Percentiles rank a stretch among this genome's conserved stretches.
These are phyloP conservation scores for Boehmeria nivea DNA, from an alignment of 306 rosid genomes.

Conservation along the genomic window DNA sequence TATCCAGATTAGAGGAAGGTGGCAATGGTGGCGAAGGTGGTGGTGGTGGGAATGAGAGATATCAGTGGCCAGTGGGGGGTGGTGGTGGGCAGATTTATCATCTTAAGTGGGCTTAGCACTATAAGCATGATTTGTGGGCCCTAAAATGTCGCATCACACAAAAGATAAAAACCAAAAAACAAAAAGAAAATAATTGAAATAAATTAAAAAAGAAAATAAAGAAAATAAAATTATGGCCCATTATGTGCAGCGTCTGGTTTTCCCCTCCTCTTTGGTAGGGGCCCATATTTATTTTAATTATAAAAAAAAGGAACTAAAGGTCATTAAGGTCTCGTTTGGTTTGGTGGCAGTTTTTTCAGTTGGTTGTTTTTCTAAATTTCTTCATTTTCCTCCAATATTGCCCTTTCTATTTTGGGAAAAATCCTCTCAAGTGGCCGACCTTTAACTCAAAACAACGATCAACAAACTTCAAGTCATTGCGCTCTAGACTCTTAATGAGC, in stretches of 20 bases:
- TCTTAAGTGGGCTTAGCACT: constrained; percentile 16
- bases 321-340: neutral
- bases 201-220: neutral
- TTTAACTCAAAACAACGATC: constrained; percentile 4
- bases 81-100: constrained; percentile 14
- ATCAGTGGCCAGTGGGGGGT: constrained; percentile 7
- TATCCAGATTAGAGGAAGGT: neutral
- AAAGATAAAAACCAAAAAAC: neutral
- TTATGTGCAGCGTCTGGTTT: constrained; percentile 4
- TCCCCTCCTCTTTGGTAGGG: neutral
- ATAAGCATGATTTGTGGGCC: constrained; percentile 14
- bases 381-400: neutral
- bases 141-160: constrained; percentile 4
- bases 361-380: neutral
- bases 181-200: no score
- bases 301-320: neutral
- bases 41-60: constrained; percentile 11
- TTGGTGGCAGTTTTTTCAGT: constrained; percentile 16
- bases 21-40: neutral
- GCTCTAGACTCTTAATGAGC: neutral
- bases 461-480: neutral
- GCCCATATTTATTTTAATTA: neutral
- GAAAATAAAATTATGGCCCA: neutral
- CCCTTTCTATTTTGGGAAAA: constrained; percentile 9
- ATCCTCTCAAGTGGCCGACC: constrained; percentile 12